Percentiles rank a stretch among this genome's conserved stretches.
phyloP scores from a whole-genome alignment of 1,139 yeast genomes.

The Williopsis jadinii region DNA sequence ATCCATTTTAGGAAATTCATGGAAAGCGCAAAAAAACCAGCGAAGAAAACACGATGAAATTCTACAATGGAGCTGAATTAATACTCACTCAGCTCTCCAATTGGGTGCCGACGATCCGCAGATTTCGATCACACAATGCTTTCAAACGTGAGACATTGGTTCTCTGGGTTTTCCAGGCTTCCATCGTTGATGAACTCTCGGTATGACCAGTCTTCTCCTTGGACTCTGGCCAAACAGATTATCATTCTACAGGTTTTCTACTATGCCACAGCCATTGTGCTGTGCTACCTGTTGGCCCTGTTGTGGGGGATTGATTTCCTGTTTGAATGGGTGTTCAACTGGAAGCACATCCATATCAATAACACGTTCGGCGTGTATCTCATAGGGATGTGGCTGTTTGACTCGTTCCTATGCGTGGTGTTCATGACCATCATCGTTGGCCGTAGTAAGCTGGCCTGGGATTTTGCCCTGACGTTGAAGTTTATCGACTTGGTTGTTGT shows the following conservation, averaged over 20 bases:
- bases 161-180: constrained; percentile 8
- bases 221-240: constrained; percentile 45
- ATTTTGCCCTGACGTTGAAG: constrained; percentile 86
- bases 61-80: too few relatives aligned
- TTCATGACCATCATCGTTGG: constrained; percentile 87
- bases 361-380: constrained; percentile 78
- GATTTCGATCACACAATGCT: neutral
- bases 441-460: constrained; percentile 90
- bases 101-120: too few relatives aligned
- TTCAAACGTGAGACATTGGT: neutral
- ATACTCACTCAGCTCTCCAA: too few relatives aligned
- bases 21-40: too few relatives aligned
- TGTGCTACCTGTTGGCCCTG: constrained; percentile 50
- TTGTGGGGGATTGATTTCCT: constrained; percentile 59
- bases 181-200: constrained; percentile 9
- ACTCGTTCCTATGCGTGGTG: constrained; percentile 67
- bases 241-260: constrained; percentile 58
- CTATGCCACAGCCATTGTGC: constrained; percentile 51
- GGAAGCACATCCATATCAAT: constrained; percentile 68
- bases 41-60: too few relatives aligned
- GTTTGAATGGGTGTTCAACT: constrained; percentile 69
- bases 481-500: constrained; percentile 68
- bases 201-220: constrained; percentile 27
- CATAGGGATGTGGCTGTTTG: constrained; percentile 71
- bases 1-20: too few relatives aligned